Conservation (phyloP, 768 basidiomycete species). For the Lentinula sp. region DNA sequence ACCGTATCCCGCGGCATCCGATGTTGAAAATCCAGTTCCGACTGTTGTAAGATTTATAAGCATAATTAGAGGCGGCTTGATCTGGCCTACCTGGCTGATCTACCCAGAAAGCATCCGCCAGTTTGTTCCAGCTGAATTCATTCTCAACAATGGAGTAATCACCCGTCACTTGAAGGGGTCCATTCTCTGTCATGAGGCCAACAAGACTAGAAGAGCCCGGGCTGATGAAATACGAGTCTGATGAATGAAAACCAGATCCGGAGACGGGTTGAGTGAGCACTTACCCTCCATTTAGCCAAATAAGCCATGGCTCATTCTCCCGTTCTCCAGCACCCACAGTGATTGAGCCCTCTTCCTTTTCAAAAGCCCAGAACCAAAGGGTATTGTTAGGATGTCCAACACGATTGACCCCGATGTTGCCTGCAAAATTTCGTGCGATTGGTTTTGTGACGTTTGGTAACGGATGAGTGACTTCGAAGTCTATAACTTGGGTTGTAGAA, state of each 20-base stretch:
- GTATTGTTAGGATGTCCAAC: slow-evolving; percentile 57
- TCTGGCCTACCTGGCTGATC: slow-evolving; percentile 54
- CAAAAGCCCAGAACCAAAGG: slow-evolving; percentile 63
- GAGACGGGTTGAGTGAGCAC: slow-evolving; percentile 12
- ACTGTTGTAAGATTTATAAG: neutral
- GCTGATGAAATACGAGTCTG: slow-evolving; percentile 9
- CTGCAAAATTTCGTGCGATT: slow-evolving; percentile 48
- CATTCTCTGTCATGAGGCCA: slow-evolving; percentile 39
- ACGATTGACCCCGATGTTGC: slow-evolving; percentile 58
- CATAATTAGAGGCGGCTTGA: slow-evolving; percentile 22
- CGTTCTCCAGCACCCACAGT: slow-evolving; percentile 37
- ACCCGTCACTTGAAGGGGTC: slow-evolving; percentile 52
- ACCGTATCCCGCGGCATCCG: slow-evolving; percentile 5
- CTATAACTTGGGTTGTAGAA: slow-evolving; percentile 21
- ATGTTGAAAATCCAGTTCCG: neutral
- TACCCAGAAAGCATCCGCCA: slow-evolving; percentile 44
- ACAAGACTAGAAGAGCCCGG: slow-evolving; percentile 1
- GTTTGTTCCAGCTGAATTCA: slow-evolving; percentile 30
- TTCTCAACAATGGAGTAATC: slow-evolving; percentile 37
- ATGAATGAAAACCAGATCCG: neutral
- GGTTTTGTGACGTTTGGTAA: slow-evolving; percentile 54
- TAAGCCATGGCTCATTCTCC: slow-evolving; percentile 56
- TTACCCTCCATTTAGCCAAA: slow-evolving; percentile 73
- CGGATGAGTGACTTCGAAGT: slow-evolving; percentile 49
- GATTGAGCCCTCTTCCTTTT: slow-evolving; percentile 44